Base-by-base conservation (phyloP, 2,329 filamentous ascomycete genomes). In the Fusarium incarnatum region DNA sequence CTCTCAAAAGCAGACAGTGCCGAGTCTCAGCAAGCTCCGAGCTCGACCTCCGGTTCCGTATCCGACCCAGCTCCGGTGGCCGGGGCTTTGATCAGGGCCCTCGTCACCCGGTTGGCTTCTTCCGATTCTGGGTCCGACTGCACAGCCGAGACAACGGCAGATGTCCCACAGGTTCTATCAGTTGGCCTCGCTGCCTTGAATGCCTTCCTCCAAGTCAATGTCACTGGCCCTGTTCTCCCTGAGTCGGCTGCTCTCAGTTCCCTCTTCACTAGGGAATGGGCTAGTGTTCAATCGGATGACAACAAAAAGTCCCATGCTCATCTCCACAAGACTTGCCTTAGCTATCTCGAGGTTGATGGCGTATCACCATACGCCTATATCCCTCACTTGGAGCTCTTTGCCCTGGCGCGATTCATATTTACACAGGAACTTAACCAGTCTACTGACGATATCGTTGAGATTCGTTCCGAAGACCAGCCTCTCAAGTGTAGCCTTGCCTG, bases 291-390 rank as follows among this genome's bases (percentile, higher is more conserved):
- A 20, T 54, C 45, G 13, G 65, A 59, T 15, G 49, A 42, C 22
- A 47, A 59, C 5, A 56, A 48, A 12, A 37, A 41, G 12, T 50
- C 69, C 10, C 60, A 86, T 2, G 79, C 80, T 45, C 76, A 78
- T 1, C 75, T 90, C 18, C 84, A 87, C 57, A 84, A 85, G 67
- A 80, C 85, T 20, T 89, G 94, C 54, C 83, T 97, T n/a, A 81
- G 81, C 4, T 88, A 87, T 18, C 84, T 98, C 11, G 88, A 91
- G 25, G 85, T 94, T 1, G 96, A 99, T 78, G 96, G 96, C 13
- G 91, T 97, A 47, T 91, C 92, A 1, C 91, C 92, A 0, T 99
- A 98, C 79, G 88, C 91, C 49, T 86, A 97, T 61, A 94, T 94
- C 22, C 94, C 94, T 1, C 87, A 92, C 70, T 85, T 97, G 16